Evolutionary conservation across 169 alveolate species (phyloP).

Genomic region (Plasmodium coatneyi): DNA sequence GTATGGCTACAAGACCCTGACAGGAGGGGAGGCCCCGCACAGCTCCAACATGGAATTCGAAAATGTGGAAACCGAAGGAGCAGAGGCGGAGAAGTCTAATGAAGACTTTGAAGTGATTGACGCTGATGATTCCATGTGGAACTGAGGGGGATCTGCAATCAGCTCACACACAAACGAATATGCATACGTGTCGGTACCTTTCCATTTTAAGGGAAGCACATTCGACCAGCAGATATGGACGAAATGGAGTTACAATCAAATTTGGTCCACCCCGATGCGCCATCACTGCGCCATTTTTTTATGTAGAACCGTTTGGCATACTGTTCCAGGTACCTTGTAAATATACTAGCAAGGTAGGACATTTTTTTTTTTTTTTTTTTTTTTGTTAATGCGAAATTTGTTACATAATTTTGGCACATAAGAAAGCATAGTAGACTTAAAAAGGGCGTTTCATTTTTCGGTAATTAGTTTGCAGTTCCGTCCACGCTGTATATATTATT

Average conservation of each 20-base stretch:
- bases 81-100: conserved; percentile 14
- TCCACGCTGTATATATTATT: neutral
- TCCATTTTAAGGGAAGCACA: neutral
- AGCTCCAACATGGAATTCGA: conserved; percentile 71
- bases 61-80: conserved; percentile 40
- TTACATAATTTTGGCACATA: neutral
- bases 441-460: neutral
- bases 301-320: neutral
- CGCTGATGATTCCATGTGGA: conserved; percentile 73
- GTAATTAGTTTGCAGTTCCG: neutral
- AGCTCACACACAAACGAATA: neutral
- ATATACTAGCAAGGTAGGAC: neutral
- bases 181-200: neutral
- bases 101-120: conserved; percentile 72
- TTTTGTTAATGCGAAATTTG: neutral
- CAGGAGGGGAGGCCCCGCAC: conserved; percentile 63
- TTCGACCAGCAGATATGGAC: neutral
- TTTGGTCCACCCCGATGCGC: neutral
- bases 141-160: neutral
- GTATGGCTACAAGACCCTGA: conserved; percentile 57
- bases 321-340: neutral
- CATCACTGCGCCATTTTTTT: neutral
- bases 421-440: neutral
- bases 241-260: neutral
- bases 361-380: neutral